phyloP scores from a whole-genome alignment of 2,329 filamentous ascomycete genomes.

The Fusarium nodosum region DNA sequence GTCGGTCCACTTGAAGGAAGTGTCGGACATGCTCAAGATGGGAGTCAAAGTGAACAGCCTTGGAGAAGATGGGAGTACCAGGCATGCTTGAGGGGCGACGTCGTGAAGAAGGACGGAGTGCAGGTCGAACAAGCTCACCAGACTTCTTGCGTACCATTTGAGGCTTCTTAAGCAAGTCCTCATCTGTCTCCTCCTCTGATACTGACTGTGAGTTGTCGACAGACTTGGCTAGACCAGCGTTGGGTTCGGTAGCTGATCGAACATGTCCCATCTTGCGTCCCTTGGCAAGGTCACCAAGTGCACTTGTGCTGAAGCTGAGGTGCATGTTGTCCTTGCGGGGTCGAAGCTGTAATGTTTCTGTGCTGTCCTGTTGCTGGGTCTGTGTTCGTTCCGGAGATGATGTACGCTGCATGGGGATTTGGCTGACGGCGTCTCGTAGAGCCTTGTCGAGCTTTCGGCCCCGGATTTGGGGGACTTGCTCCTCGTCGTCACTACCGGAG shows the following conservation, averaged over 20 bases:
- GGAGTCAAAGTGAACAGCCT: conserved; percentile 98
- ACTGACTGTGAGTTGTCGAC: conserved; percentile 63
- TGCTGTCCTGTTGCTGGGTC: conserved; percentile 61
- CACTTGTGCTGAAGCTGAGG: conserved; percentile 63
- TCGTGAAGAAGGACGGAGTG: conserved; percentile 82
- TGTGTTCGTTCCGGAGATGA: conserved; percentile 63
- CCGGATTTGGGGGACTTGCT: conserved; percentile 66
- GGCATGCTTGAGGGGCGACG: conserved; percentile 95
- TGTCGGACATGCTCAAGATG: conserved; percentile 96
- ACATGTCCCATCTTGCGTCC: conserved; percentile 62
- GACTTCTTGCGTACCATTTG: conserved; percentile 98
- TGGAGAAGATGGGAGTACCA: conserved; percentile 93
- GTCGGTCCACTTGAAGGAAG: conserved; percentile 93
- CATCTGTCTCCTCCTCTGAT: conserved; percentile 74
- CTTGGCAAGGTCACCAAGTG: conserved; percentile 59
- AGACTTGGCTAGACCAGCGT: conserved; percentile 62
- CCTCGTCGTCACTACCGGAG: conserved; percentile 89
- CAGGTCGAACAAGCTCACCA: conserved; percentile 93
- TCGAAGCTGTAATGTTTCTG: conserved; percentile 54
- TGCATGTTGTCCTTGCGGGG: conserved; percentile 55
- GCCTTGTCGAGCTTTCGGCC: conserved; percentile 70
- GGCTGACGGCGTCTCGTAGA: conserved; percentile 84
- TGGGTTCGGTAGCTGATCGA: conserved; percentile 69
- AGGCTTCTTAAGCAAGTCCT: conserved; percentile 76
- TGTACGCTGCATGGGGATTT: conserved; percentile 68